phyloP scores from a whole-genome alignment of 176 grass and related monocot genomes.

The barley (Hordeum vulgare) region DNA sequence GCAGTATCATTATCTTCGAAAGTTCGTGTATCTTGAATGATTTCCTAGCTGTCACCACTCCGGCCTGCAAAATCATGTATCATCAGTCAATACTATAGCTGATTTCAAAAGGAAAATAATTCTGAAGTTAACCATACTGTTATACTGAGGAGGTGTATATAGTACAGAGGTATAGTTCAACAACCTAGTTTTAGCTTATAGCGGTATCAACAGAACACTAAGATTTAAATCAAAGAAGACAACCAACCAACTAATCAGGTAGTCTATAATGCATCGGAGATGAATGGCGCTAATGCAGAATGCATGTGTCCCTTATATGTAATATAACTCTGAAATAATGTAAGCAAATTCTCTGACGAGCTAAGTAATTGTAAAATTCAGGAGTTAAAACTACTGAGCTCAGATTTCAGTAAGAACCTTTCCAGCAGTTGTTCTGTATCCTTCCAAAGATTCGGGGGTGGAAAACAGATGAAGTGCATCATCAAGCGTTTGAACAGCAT shows the following conservation, averaged over 20 bases:
- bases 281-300: background rate
- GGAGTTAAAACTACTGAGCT: background rate
- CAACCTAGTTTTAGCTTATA: background rate
- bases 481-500: constrained; percentile 60
- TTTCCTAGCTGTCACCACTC: constrained; percentile 69
- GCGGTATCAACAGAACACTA: background rate
- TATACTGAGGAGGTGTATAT: background rate
- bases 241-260: background rate
- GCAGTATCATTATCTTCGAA: constrained; percentile 88
- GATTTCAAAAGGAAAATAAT: background rate
- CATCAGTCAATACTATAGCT: background rate
- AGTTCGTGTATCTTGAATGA: constrained; percentile 64
- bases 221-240: background rate
- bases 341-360: background rate
- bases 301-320: background rate
- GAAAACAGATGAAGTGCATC: constrained; percentile 79
- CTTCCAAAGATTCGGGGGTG: constrained; percentile 83
- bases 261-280: background rate
- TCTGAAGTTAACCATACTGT: background rate
- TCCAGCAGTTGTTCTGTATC: constrained; percentile 76
- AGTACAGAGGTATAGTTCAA: background rate
- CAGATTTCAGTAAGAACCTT: constrained; percentile 50
- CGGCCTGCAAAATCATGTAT: constrained; percentile 58
- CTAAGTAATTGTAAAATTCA: background rate
- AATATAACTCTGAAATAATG: background rate